A percentile compares a stretch with the other conserved stretches of the same genome.
Evolutionary conservation across 208 protist species (phyloP).

Genomic region (Trichomonas gallinae): DNA sequence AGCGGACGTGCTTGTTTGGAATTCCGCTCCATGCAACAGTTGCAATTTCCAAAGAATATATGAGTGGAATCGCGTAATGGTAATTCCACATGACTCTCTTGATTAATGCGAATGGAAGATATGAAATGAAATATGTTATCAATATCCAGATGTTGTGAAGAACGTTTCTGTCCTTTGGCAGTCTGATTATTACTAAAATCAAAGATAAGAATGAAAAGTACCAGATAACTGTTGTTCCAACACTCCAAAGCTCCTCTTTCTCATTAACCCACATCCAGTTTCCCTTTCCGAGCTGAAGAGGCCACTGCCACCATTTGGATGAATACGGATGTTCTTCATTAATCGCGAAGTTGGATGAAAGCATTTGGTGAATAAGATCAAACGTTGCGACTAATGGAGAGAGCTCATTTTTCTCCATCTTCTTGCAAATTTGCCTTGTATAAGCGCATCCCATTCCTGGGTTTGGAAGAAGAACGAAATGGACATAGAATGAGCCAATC

Average conservation of each 20-base stretch:
- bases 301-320: conserved; percentile 16
- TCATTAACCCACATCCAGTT: neutral
- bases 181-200: neutral
- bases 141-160: neutral
- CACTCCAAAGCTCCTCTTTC: neutral
- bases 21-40: neutral
- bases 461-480: neutral
- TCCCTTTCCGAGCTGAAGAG: neutral
- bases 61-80: neutral
- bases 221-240: neutral
- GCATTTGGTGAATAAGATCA: neutral
- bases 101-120: neutral
- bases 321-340: neutral
- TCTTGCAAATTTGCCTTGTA: no score
- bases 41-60: neutral
- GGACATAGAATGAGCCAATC: neutral
- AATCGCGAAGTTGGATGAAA: neutral
- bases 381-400: neutral
- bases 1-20: neutral
- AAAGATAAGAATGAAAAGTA: neutral
- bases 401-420: neutral
- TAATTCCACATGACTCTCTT: conserved; percentile 16
- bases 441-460: neutral
- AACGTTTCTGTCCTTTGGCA: neutral
- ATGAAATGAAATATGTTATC: neutral